phyloP scores from a whole-genome alignment of 2,329 filamentous ascomycete genomes.

The Penicillium sp. region DNA sequence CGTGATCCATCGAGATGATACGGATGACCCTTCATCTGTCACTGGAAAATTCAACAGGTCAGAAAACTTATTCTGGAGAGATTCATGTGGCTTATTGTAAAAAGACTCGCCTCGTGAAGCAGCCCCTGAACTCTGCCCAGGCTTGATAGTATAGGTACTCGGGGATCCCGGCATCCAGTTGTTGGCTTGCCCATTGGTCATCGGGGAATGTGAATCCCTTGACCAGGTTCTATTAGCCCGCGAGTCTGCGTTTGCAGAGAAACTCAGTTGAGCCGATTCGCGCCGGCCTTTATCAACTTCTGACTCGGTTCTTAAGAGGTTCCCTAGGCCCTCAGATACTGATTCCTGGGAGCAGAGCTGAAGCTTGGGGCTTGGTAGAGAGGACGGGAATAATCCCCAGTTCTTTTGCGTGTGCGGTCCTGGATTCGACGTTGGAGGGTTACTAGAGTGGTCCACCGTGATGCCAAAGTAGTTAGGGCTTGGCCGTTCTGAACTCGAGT shows the following conservation, averaged over 20 bases:
- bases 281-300: conserved; percentile 22
- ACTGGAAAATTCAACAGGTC: conserved; percentile 6
- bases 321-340: conserved; percentile 78
- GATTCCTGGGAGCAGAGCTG: conserved; percentile 59
- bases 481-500: conserved; percentile 32
- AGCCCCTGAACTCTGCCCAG: conserved; percentile 2
- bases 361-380: conserved; percentile 54
- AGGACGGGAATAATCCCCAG: conserved; percentile 75
- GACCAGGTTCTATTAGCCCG: conserved; percentile 7
- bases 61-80: background rate
- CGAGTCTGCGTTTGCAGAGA: conserved; percentile 19
- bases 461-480: conserved; percentile 91
- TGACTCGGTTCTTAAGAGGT: conserved; percentile 58
- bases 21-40: conserved; percentile 1
- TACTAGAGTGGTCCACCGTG: conserved; percentile 61
- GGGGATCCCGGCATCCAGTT: conserved; percentile 1
- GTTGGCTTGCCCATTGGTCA: background rate
- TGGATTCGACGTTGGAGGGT: conserved; percentile 63
- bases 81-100: background rate
- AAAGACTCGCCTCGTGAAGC: conserved; percentile 15
- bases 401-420: conserved; percentile 66
- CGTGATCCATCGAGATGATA: conserved; percentile 46
- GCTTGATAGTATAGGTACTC: background rate
- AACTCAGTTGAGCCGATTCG: conserved; percentile 23
- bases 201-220: background rate